These are phyloP conservation scores for Polyplosphaeria fusca DNA, from an alignment of 495 filamentous ascomycete species.

Conservation along the genomic window DNA sequence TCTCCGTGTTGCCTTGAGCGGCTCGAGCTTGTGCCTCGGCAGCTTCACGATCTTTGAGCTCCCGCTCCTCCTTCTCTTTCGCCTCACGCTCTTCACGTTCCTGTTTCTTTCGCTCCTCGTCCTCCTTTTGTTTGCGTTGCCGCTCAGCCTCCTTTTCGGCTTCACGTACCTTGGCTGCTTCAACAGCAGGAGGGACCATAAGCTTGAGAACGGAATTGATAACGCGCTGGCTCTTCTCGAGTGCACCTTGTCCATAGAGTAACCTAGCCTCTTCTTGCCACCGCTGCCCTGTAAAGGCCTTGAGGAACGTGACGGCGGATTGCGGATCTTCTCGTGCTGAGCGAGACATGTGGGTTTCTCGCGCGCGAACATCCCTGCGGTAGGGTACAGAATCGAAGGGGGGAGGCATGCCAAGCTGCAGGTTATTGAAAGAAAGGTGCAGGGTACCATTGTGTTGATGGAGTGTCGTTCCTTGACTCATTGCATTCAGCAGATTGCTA, in stretches of 20 bases:
- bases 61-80: conserved; percentile 63
- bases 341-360: conserved; percentile 34
- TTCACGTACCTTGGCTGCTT: conserved; percentile 61
- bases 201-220: conserved; percentile 67
- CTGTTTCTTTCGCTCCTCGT: conserved; percentile 44
- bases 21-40: conserved; percentile 48
- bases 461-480: conserved; percentile 44
- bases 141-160: conserved; percentile 38
- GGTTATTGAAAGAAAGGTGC: conserved; percentile 28
- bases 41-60: conserved; percentile 56
- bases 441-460: conserved; percentile 28
- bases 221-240: conserved; percentile 70
- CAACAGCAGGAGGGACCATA: conserved; percentile 80
- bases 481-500: conserved; percentile 58
- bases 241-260: conserved; percentile 65
- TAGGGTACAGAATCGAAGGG: conserved; percentile 50
- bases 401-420: conserved; percentile 21
- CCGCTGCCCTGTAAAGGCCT: conserved; percentile 64
- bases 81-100: conserved; percentile 58
- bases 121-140: conserved; percentile 46
- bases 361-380: conserved; percentile 41
- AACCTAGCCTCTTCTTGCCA: conserved; percentile 92
- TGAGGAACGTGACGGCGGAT: conserved; percentile 67
- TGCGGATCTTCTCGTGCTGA: conserved; percentile 56
- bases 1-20: conserved; percentile 12